A percentile compares a stretch with the other conserved stretches of the same genome.
Evolutionary conservation across 371 early-diverging fungal species (phyloP).

Genomic region (Mortierella polycephala): DNA sequence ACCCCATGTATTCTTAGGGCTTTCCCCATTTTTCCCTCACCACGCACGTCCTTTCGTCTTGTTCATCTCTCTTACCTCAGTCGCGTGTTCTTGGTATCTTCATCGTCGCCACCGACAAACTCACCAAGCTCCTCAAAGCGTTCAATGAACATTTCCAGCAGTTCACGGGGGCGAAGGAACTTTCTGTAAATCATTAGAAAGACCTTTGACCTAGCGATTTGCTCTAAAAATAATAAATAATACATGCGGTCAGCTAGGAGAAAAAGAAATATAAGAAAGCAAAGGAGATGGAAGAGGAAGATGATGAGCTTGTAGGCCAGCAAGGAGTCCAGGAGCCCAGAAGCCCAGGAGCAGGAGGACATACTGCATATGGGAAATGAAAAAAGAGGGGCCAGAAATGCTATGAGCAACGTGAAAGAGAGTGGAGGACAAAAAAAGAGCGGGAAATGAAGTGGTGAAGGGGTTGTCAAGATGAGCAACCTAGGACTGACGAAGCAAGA

Average conservation of each 20-base stretch:
- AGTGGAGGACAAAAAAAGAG: neutral
- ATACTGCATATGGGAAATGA: constrained; percentile 6
- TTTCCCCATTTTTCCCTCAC: constrained; percentile 1
- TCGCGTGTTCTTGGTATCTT: constrained; percentile 28
- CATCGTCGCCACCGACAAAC: constrained; percentile 24
- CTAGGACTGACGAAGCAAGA: neutral
- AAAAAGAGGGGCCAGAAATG: neutral
- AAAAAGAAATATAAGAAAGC: constrained; percentile 1
- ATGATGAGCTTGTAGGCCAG: neutral
- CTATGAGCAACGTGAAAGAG: no score
- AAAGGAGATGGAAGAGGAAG: constrained; percentile 1
- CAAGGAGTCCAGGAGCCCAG: neutral
- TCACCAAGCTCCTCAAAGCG: constrained; percentile 56
- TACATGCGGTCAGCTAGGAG: neutral
- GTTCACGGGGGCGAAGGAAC: constrained; percentile 65
- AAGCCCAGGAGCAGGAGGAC: neutral
- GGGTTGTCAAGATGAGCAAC: no score
- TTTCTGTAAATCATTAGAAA: constrained; percentile 68
- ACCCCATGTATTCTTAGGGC: neutral
- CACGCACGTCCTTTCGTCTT: neutral
- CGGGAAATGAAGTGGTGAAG: neutral
- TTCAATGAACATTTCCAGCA: constrained; percentile 60
- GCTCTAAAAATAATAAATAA: constrained; percentile 33
- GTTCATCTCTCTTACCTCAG: constrained; percentile 39
- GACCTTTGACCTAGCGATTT: constrained; percentile 40